These are phyloP conservation scores for Ogataea ganodermae DNA, from an alignment of 805 yeast genomes.

Conservation along the genomic window DNA sequence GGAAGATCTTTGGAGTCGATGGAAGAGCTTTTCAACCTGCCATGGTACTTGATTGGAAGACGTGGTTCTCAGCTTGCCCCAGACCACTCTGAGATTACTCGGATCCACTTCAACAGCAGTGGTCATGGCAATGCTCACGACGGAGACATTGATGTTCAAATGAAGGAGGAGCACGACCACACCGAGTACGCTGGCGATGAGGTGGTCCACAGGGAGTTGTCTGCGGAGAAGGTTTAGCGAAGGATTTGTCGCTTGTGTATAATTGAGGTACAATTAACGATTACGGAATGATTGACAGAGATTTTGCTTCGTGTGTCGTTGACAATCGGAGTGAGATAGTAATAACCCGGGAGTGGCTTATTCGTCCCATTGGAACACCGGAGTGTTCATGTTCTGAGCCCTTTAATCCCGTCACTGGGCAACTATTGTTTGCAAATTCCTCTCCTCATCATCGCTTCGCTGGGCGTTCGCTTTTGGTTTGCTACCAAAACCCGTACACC, in stretches of 20 bases:
- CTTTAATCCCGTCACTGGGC: too few relatives aligned
- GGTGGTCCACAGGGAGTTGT: slow-evolving; percentile 12
- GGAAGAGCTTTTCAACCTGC: slow-evolving; percentile 53
- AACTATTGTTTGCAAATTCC: too few relatives aligned
- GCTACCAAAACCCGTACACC: slow-evolving; percentile 8
- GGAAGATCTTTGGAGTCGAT: slow-evolving; percentile 54
- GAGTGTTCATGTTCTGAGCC: too few relatives aligned
- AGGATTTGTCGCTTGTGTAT: neutral
- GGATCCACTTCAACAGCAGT: slow-evolving; percentile 15
- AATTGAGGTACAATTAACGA: neutral
- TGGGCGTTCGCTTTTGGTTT: too few relatives aligned
- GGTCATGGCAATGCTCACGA: slow-evolving; percentile 18
- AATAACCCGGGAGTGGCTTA: too few relatives aligned
- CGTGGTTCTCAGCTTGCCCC: slow-evolving; percentile 54
- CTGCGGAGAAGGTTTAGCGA: neutral
- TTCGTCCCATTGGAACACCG: too few relatives aligned
- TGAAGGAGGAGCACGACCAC: slow-evolving; percentile 15
- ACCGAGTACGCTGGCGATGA: slow-evolving; percentile 18
- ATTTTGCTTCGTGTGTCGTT: too few relatives aligned
- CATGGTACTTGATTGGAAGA: slow-evolving; percentile 61
- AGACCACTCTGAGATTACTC: slow-evolving; percentile 36
- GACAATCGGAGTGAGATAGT: too few relatives aligned
- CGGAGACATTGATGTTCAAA: slow-evolving; percentile 16
- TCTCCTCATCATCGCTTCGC: too few relatives aligned
- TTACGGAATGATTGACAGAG: too few relatives aligned